A percentile compares a stretch with the other conserved stretches of the same genome.
Conservation (phyloP, 305 asterid species). For the Fraxinus nigra region DNA sequence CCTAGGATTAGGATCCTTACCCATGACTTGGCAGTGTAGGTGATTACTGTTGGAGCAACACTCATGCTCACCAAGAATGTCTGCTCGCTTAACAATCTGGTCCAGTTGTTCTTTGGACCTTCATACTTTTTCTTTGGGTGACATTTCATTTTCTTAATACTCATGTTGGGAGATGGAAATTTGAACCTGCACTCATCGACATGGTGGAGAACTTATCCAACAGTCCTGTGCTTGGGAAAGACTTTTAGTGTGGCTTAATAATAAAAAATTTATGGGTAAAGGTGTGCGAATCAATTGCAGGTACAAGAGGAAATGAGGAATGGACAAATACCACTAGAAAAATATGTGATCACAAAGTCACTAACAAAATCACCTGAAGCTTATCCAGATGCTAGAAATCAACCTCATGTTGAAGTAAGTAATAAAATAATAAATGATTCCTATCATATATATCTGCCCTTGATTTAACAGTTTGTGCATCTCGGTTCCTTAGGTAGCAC, state of each 20-base stretch:
- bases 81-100: conserved; percentile 4
- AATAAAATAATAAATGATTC: conserved; percentile 12
- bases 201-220: conserved; percentile 1
- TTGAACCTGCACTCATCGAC: conserved; percentile 9
- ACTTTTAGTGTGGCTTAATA: conserved; percentile 3
- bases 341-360: conserved; percentile 85
- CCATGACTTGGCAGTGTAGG: conserved; percentile 11
- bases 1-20: not conserved
- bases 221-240: conserved; percentile 15
- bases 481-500: conserved; percentile 70
- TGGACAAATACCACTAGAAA: conserved; percentile 82
- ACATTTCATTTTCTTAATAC: not conserved
- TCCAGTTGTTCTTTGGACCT: conserved; percentile 10
- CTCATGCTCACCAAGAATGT: not conserved
- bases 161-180: conserved; percentile 5
- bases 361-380: conserved; percentile 95
- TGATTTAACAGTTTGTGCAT: conserved; percentile 18
- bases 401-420: conserved; percentile 97
- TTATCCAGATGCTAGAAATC: conserved; percentile 90
- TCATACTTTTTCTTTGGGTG: conserved; percentile 3
- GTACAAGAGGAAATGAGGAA: conserved; percentile 91
- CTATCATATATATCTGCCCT: conserved; percentile 10
- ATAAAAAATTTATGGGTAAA: conserved; percentile 9
- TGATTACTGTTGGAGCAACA: not conserved
- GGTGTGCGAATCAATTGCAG: conserved; percentile 40